Conservation (phyloP, 495 filamentous ascomycete genomes). For the Daldinia decipiens region DNA sequence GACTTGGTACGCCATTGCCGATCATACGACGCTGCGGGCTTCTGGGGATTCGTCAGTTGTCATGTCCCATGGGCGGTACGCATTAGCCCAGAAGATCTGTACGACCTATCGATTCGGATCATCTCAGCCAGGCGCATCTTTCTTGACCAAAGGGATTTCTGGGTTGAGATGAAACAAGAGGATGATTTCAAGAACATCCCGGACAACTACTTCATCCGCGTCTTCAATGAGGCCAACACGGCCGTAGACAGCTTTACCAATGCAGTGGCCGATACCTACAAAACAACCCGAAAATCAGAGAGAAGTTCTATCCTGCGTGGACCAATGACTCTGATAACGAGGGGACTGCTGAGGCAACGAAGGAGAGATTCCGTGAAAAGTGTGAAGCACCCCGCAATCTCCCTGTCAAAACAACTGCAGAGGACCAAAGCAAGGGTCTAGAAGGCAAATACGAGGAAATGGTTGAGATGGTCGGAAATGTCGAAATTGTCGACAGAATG, state of each 20-base stretch:
- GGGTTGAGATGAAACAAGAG: background rate
- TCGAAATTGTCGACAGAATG: too few relatives aligned
- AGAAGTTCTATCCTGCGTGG: conserved; percentile 13
- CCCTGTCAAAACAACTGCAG: background rate
- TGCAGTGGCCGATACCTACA: background rate
- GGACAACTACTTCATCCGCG: background rate
- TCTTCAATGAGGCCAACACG: background rate
- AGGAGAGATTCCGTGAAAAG: background rate
- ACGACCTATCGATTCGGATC: background rate
- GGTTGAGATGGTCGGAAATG: background rate
- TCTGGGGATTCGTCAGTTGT: background rate
- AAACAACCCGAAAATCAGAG: background rate
- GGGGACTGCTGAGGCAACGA: background rate
- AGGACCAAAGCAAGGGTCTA: background rate
- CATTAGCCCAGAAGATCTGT: background rate
- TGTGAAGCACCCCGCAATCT: background rate
- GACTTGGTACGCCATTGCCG: background rate
- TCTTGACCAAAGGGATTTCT: background rate
- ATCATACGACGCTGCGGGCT: background rate
- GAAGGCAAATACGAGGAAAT: background rate
- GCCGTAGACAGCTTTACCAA: conserved; percentile 2
- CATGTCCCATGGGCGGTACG: background rate
- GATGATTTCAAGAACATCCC: background rate
- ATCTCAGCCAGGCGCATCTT: background rate
- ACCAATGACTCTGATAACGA: conserved; percentile 14